Conservation (phyloP, 805 yeast species). For the Candida corydali region DNA sequence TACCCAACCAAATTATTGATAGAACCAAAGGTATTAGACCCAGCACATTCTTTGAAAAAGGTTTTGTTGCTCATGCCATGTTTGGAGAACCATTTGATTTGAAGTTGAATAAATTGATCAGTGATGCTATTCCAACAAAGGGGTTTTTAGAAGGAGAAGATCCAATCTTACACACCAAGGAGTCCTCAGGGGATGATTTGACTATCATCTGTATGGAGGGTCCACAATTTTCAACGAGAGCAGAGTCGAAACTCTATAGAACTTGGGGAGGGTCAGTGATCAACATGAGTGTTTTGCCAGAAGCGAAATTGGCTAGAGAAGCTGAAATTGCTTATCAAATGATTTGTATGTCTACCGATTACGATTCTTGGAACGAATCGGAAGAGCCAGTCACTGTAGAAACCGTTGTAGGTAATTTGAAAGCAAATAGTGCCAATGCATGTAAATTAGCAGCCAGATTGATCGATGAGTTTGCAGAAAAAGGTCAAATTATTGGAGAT, state of each 20-base stretch:
- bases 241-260: constrained; percentile 84
- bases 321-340: constrained; percentile 96
- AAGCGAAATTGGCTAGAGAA: constrained; percentile 93
- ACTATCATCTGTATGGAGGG: constrained; percentile 98
- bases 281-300: constrained; percentile 97
- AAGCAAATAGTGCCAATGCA: constrained; percentile 85
- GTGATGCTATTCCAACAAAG: constrained; percentile 39
- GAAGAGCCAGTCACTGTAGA: constrained; percentile 99
- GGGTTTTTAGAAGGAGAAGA: constrained; percentile 51
- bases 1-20: constrained; percentile 94
- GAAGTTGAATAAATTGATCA: constrained; percentile 61
- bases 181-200: constrained; percentile 60
- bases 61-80: constrained; percentile 95
- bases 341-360: constrained; percentile 99
- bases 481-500: constrained; percentile 55
- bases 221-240: constrained; percentile 95
- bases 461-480: constrained; percentile 61
- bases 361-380: constrained; percentile 95
- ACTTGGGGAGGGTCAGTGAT: constrained; percentile 92
- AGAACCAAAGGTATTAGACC: constrained; percentile 94
- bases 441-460: constrained; percentile 67
- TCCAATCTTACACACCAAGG: constrained; percentile 59
- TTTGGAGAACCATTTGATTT: constrained; percentile 96
- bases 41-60: constrained; percentile 83
- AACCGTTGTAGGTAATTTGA: constrained; percentile 86